These are phyloP conservation scores for Agaricales sp. DNA, from an alignment of 1,284 basidiomycete genomes.

Conservation along the genomic window DNA sequence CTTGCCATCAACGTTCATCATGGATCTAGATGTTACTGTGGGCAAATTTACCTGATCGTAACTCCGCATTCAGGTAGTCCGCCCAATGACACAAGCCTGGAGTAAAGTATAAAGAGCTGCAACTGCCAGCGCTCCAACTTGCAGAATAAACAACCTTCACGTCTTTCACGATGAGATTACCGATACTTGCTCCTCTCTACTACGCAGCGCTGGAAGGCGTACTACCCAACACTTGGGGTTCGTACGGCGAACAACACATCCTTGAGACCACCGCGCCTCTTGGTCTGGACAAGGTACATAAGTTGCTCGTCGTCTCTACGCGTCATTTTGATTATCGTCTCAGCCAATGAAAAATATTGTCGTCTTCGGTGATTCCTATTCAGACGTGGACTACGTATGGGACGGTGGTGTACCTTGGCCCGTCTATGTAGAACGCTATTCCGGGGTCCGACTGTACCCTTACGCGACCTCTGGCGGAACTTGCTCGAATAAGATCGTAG, in stretches of 20 bases:
- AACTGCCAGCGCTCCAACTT: too few species aligned
- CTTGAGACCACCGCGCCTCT: too few species aligned
- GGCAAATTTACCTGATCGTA: too few species aligned
- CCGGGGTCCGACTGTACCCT: slow-evolving; percentile 25
- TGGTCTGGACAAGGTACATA: neutral
- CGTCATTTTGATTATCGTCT: neutral
- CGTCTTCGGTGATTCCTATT: slow-evolving; percentile 1
- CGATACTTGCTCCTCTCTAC: neutral
- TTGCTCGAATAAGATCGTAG: slow-evolving; percentile 34
- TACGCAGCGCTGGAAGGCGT: neutral
- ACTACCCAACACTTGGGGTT: too few species aligned
- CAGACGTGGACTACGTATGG: neutral
- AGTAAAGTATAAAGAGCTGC: too few species aligned
- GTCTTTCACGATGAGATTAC: neutral
- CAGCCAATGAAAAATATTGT: slow-evolving; percentile 4
- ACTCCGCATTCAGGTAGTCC: neutral
- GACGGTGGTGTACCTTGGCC: slow-evolving; percentile 25
- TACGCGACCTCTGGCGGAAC: slow-evolving; percentile 34
- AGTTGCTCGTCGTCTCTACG: neutral
- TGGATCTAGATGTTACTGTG: too few species aligned
- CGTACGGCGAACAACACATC: too few species aligned
- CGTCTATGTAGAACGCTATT: slow-evolving; percentile 27
- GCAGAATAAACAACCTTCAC: neutral
- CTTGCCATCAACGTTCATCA: too few species aligned
- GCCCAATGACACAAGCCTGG: too few species aligned